Base-by-base conservation (phyloP, 306 rosid genomes). In the Parietaria judaica region DNA sequence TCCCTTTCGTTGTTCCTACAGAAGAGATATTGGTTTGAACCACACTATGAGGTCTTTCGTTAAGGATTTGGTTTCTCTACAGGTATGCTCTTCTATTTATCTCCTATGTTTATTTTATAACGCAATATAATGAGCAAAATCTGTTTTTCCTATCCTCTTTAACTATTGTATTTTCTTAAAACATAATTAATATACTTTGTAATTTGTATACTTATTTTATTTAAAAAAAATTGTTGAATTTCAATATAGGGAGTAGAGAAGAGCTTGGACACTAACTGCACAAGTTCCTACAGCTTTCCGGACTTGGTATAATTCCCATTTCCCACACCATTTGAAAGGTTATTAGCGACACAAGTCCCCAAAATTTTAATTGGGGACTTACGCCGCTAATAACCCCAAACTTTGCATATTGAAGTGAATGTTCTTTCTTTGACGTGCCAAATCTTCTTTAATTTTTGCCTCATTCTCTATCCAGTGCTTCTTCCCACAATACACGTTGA, bases 11-110 rank as follows among this genome's bases (percentile, higher is more conserved):
- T 11, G 6, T 36, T 62, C 58, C 14, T 66, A 59, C 87, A 92
- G 95, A 75, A 76, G 78, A 77, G 97, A 90, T 63, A 61, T 87
- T 13, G 61, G 79, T 65, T 69, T 83, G 79, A 83, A 84, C 51
- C 82, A 76, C 72, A 79, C 78, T 11, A 83, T 83, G 90, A 84
- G 97, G 68, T 72, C 45, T 76, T 83, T 83, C 63, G 66, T 51
- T 60, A 83, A 76, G 74, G 70, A 80, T 62, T 76, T 90, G 63
- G 90, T 87, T 68, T 60, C 71, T 14, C 73, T 90, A 57, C 97
- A 90, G 94, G 97, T 87, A 86, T 10, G 6, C 38, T 35, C 43
- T 3, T 34, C 45, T 5, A 5, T 5, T 41, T 5, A 41, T 23
- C 31, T 23, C 31, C 31, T 23, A 23, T 23, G 2, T 23, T 23